phyloP scores from a whole-genome alignment of 1,139 yeast species.

The Debaryomyces nepalensis region DNA sequence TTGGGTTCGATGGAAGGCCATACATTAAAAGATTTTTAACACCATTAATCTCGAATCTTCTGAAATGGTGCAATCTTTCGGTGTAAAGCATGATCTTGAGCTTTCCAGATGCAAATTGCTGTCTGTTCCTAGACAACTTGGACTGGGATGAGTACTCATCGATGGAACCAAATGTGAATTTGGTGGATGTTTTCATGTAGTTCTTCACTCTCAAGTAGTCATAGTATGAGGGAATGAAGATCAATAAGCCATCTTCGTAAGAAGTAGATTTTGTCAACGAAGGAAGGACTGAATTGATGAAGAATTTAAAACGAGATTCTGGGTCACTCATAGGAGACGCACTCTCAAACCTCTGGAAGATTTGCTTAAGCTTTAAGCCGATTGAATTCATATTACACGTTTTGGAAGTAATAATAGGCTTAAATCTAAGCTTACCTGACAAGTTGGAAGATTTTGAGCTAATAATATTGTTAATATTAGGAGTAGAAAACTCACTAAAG shows the following conservation, averaged over 20 bases:
- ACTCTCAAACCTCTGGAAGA: slow-evolving; percentile 70
- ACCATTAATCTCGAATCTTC: slow-evolving; percentile 85
- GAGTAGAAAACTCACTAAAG: slow-evolving; percentile 75
- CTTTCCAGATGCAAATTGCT: slow-evolving; percentile 66
- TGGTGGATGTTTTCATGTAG: slow-evolving; percentile 67
- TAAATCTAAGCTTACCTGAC: slow-evolving; percentile 67
- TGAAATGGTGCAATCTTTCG: slow-evolving; percentile 90
- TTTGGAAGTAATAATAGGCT: slow-evolving; percentile 38
- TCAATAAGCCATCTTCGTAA: slow-evolving; percentile 72
- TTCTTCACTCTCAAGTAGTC: slow-evolving; percentile 83
- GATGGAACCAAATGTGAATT: slow-evolving; percentile 62
- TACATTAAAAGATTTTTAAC: slow-evolving; percentile 83
- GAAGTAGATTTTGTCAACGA: slow-evolving; percentile 61
- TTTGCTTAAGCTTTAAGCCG: slow-evolving; percentile 67
- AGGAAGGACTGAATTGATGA: slow-evolving; percentile 75
- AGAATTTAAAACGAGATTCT: slow-evolving; percentile 77
- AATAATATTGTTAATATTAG: slow-evolving; percentile 73
- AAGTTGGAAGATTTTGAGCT: slow-evolving; percentile 63
- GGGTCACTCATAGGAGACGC: slow-evolving; percentile 68
- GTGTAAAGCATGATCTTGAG: slow-evolving; percentile 80
- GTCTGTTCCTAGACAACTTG: slow-evolving; percentile 71
- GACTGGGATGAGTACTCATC: slow-evolving; percentile 84
- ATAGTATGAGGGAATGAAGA: slow-evolving; percentile 84
- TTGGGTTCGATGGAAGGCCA: slow-evolving; percentile 83
- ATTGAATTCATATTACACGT: slow-evolving; percentile 55